Base-by-base conservation (phyloP, 2,329 filamentous ascomycete species). In the Microdochium bolleyi region DNA sequence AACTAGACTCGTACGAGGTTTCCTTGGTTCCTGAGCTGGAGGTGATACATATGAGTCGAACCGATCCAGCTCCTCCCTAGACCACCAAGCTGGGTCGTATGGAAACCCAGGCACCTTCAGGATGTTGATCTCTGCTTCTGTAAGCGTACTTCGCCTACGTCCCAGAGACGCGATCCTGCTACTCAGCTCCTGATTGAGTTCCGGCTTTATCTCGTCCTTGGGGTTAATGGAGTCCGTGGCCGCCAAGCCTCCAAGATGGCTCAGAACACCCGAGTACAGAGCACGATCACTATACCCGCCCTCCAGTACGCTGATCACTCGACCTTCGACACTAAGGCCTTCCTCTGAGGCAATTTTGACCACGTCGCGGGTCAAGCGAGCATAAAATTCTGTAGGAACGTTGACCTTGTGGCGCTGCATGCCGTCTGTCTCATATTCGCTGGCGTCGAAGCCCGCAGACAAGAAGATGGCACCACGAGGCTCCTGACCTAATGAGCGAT, bases 391-490 rank as follows among this genome's bases (percentile, higher is more conserved):
- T 0, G 92, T 99, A 0, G 94, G 92, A 2, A 99, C 94, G 63
- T 96, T 96, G 62, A 96, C 92, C 54, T 88, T 87, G 69, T 99
- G 94, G 49, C 94, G 82, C 69, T 99, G 94, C 94, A 99, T 99
- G 2, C 89, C 90, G 3, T 81, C 76, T 19, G 88, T 85, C 67
- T 99, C 94, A 84, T 89, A 95, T 66, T 99, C 91, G 64, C 92
- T 96, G 2, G 94, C 94, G 70, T 99, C 94, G 59, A 99, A 99
- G 0, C 94, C 95, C 2, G 94, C 92, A 48, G 92, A 97, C 50
- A 99, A 73, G 71, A 99, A 99, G 48, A 99, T 91, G 32, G 89
- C 92, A 2, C 88, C 89, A 62, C 87, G 92, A 3, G 91, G 87
- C 24, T 73, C 73, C 32, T 84, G 78, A 38, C 82, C 79, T 50